Evolutionary conservation across 495 filamentous ascomycete species (phyloP).

Genomic region (Penicillium verhagenii): DNA sequence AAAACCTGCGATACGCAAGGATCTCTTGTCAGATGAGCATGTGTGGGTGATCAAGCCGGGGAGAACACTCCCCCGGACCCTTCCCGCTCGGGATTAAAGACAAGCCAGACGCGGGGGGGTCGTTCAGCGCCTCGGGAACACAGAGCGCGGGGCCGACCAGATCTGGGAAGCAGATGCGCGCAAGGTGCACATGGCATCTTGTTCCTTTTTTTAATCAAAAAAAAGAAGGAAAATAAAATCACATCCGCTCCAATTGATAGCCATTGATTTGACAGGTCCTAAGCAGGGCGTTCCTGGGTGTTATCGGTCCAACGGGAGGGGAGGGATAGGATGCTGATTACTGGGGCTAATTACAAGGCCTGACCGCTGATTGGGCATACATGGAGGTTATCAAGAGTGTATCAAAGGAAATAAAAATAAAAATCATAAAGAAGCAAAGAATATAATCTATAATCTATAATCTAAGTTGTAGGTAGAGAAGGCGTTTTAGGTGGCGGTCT

Average conservation of each 20-base stretch:
- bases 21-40: not conserved
- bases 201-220: not conserved
- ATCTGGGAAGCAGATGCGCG: conserved; percentile 11
- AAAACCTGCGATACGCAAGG: not conserved
- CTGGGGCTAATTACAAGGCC: conserved; percentile 20
- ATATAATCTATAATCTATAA: no score
- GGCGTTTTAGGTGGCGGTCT: conserved; percentile 10
- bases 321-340: conserved; percentile 23
- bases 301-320: conserved; percentile 33
- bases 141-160: conserved; percentile 6
- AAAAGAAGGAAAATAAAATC: no score
- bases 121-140: not conserved
- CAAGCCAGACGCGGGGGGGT: conserved; percentile 13
- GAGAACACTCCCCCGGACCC: conserved; percentile 18
- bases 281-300: conserved; percentile 5
- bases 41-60: not conserved
- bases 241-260: conserved; percentile 14
- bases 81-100: conserved; percentile 11
- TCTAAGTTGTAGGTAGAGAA: no score
- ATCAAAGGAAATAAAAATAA: not conserved
- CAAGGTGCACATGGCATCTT: not conserved
- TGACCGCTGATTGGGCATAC: conserved; percentile 21
- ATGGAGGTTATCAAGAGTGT: conserved; percentile 10
- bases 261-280: conserved; percentile 7
- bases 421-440: not conserved